Evolutionary conservation across 345 rosid species (phyloP), one percentile per base, ranked within the genome.

Genomic region (Populus pruinosa): DNA sequence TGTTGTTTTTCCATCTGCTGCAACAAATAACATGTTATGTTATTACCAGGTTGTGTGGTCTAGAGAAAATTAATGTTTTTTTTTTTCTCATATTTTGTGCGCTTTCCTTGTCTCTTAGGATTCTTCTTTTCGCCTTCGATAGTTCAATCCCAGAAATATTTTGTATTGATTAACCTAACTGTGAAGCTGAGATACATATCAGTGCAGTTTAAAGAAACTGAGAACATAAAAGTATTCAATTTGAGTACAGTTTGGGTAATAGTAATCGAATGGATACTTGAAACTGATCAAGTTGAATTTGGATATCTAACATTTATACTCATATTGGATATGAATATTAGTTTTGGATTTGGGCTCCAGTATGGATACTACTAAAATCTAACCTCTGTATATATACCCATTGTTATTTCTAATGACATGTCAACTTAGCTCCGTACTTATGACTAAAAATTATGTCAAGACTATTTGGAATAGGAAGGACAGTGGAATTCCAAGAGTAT

Each of bases 131-230:
- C 8, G 59, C 59, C 6, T 50, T 18, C 6, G 59, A 20, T 6
- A 50, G 59, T 50, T 50, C n/a, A 50, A 50, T 50, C 59, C 18
- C 59, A 18, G 9, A 50, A 6, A 6, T 50, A 18, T 50, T 18
- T 21, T 50, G 59, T 50, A 50, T 50, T 18, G 8, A 50, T 50
- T 50, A 50, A 18, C 59, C n/a, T 50, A 50, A 2, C 59, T 50
- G 90, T 93, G 98, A 91, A 88, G 81, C 84, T 94, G 72, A 86
- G 94, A 25, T 56, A 91, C 77, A 85, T 94, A 83, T 73, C 84
- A 59, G 75, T 87, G 20, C 90, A 89, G 72, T 75, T 90, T 31
- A 87, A 50, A 50, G n/a, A 70, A 65, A 90, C 91, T 61, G 27
- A 80, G 3, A 91, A 80, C 76, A 78, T 90, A 14, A 90, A 94